phyloP scores from a whole-genome alignment of 2,329 filamentous ascomycete genomes.

The Colletotrichum tropicale region DNA sequence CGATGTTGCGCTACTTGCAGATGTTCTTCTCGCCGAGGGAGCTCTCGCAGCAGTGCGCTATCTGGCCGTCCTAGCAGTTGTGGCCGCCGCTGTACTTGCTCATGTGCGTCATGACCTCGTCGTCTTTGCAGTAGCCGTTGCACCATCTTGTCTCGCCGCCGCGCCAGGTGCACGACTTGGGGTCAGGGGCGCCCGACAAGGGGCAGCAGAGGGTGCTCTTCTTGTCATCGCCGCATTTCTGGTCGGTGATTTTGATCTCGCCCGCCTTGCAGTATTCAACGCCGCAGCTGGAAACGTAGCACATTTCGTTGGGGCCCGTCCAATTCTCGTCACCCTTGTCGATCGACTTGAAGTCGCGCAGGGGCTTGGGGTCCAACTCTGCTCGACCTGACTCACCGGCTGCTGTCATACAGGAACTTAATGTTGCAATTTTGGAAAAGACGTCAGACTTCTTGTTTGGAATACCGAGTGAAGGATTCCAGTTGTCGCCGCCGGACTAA shows the following conservation, averaged over 20 bases:
- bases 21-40: conserved; percentile 23
- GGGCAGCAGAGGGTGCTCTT: conserved; percentile 35
- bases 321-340: background rate
- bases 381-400: too few relatives aligned
- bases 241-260: conserved; percentile 28
- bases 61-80: conserved; percentile 32
- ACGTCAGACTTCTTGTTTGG: too few relatives aligned
- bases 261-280: conserved; percentile 29
- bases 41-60: conserved; percentile 32
- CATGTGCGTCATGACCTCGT: conserved; percentile 33
- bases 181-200: conserved; percentile 29
- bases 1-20: conserved; percentile 27
- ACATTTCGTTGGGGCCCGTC: conserved; percentile 21
- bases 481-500: too few relatives aligned
- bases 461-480: too few relatives aligned
- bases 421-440: too few relatives aligned
- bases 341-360: background rate
- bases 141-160: conserved; percentile 27
- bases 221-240: conserved; percentile 29
- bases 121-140: conserved; percentile 36
- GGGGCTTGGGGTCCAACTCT: background rate
- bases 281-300: conserved; percentile 33
- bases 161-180: conserved; percentile 34
- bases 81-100: conserved; percentile 30
- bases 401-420: too few relatives aligned